phyloP scores from a whole-genome alignment of 2,329 filamentous ascomycete species.

The Zymoseptoria ardabiliae region DNA sequence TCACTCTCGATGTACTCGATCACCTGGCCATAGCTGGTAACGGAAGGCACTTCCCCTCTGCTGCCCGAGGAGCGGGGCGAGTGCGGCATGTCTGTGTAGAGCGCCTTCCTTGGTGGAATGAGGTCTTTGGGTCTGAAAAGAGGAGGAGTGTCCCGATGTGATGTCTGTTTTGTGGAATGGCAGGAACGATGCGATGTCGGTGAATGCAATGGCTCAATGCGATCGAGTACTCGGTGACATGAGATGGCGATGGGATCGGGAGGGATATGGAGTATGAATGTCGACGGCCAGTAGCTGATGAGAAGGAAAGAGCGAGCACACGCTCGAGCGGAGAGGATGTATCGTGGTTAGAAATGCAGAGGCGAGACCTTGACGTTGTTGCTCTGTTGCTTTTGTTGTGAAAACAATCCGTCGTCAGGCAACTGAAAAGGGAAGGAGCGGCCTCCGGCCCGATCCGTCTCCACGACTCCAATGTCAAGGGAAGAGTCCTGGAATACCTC shows the following conservation, averaged over 20 bases:
- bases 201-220: background rate
- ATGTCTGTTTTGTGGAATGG: background rate
- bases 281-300: background rate
- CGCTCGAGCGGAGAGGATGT: background rate
- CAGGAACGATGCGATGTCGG: background rate
- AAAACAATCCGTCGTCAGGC: background rate
- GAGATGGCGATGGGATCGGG: background rate
- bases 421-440: background rate
- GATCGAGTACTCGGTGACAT: background rate
- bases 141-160: background rate
- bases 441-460: background rate
- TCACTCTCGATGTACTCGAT: conserved; percentile 94
- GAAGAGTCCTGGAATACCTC: background rate
- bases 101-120: background rate
- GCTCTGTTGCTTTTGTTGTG: background rate
- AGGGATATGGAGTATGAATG: background rate
- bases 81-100: conserved; percentile 23
- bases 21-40: conserved; percentile 68
- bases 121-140: background rate
- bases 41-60: conserved; percentile 25
- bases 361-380: background rate
- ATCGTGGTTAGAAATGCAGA: background rate
- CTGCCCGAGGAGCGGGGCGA: conserved; percentile 14
- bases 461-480: background rate
- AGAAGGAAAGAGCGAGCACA: background rate